phyloP scores from a whole-genome alignment of 345 rosid genomes.

The Excoecaria agallocha region DNA sequence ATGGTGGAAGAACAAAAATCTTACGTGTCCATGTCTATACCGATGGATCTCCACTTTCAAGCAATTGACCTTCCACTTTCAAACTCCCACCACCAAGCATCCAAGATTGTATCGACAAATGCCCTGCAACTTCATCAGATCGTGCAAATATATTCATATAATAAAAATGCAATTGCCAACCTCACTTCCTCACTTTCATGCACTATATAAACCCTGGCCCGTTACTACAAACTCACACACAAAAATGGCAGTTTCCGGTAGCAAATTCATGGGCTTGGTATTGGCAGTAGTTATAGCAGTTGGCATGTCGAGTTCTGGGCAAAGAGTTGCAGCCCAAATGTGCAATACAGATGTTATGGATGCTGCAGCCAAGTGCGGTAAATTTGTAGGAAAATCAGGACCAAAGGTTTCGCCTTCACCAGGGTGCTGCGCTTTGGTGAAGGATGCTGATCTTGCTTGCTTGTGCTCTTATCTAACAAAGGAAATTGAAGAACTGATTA shows the following conservation, averaged over 20 bases:
- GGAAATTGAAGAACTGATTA: slow-evolving; percentile 18
- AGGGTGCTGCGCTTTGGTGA: slow-evolving; percentile 20
- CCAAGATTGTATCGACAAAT: no score
- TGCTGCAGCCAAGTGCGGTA: background rate
- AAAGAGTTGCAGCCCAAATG: background rate
- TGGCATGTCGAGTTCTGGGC: background rate
- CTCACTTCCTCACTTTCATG: no score
- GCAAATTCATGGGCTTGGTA: background rate
- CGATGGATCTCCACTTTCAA: no score
- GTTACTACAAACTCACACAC: no score
- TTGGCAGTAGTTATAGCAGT: background rate
- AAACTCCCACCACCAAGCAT: no score
- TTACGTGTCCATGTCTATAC: no score
- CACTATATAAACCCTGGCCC: no score
- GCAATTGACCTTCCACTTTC: no score
- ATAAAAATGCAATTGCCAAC: no score
- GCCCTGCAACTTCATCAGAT: no score
- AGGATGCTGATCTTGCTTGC: slow-evolving; percentile 21
- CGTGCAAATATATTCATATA: no score
- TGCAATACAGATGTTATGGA: background rate
- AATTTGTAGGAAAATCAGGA: slow-evolving; percentile 1
- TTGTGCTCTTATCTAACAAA: slow-evolving; percentile 17
- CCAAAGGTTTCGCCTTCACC: slow-evolving; percentile 14
- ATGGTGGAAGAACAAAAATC: no score
- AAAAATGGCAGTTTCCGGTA: background rate